Conservation (phyloP, 805 yeast species). For the Barnettozyma californica region DNA sequence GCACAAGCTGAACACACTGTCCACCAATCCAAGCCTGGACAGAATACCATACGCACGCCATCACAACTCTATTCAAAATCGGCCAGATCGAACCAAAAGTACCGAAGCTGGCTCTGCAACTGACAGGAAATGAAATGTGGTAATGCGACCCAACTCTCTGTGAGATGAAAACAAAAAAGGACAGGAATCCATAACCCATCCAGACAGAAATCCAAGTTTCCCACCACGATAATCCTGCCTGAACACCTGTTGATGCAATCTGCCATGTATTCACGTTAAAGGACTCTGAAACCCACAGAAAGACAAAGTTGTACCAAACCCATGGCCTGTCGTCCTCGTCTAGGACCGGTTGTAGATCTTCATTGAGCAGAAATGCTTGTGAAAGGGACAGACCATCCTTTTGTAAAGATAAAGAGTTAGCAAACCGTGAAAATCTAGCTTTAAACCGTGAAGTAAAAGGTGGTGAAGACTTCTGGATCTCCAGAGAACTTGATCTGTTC, state of each 20-base stretch:
- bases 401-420: slow-evolving; percentile 15
- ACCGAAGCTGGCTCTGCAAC: slow-evolving; percentile 79
- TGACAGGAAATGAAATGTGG: slow-evolving; percentile 81
- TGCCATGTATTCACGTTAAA: slow-evolving; percentile 89
- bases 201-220: slow-evolving; percentile 85
- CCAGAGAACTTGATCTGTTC: not conserved
- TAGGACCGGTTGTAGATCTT: slow-evolving; percentile 69
- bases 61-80: slow-evolving; percentile 76
- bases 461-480: not conserved
- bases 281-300: slow-evolving; percentile 86
- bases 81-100: slow-evolving; percentile 87
- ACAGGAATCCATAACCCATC: slow-evolving; percentile 74
- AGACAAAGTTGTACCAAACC: slow-evolving; percentile 76
- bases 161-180: slow-evolving; percentile 60
- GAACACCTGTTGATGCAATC: slow-evolving; percentile 81
- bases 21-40: slow-evolving; percentile 86
- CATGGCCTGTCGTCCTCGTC: slow-evolving; percentile 72
- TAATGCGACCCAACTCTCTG: slow-evolving; percentile 78
- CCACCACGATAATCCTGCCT: slow-evolving; percentile 83
- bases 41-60: slow-evolving; percentile 85
- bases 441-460: not conserved
- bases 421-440: not conserved
- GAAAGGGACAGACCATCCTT: slow-evolving; percentile 36
- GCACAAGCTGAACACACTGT: slow-evolving; percentile 72
- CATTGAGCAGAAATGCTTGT: slow-evolving; percentile 65